Conservation (phyloP, 345 rosid species). For the Carallia pectinifolia region DNA sequence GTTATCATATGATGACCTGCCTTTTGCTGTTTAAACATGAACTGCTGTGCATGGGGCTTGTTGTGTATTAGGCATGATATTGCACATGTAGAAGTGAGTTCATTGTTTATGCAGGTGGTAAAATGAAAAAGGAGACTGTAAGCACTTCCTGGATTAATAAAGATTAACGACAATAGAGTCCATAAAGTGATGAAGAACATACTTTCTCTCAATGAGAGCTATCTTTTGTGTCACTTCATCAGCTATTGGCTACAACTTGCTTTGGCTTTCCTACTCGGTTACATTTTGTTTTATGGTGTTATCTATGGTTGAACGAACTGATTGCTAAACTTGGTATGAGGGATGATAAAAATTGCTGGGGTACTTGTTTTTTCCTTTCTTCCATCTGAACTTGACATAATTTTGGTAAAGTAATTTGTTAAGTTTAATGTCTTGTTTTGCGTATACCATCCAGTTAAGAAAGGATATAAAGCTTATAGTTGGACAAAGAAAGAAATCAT, state of each 20-base stretch:
- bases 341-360: conserved; percentile 33
- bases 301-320: conserved; percentile 32
- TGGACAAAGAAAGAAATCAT: conserved; percentile 73
- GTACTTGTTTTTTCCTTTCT: conserved; percentile 25
- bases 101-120: conserved; percentile 62
- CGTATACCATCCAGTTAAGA: conserved; percentile 66
- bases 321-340: conserved; percentile 28
- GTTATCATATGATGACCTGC: neutral
- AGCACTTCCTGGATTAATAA: conserved; percentile 48
- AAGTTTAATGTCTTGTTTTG: conserved; percentile 65
- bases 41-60: conserved; percentile 14
- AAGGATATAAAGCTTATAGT: conserved; percentile 65
- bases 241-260: conserved; percentile 32
- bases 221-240: conserved; percentile 37
- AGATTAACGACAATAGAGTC: conserved; percentile 42
- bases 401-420: conserved; percentile 28
- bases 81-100: conserved; percentile 21
- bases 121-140: conserved; percentile 51
- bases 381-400: conserved; percentile 19
- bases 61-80: conserved; percentile 20
- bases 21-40: conserved; percentile 11
- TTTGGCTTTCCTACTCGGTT: conserved; percentile 28
- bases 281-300: conserved; percentile 35
- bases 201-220: conserved; percentile 40
- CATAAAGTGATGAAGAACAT: conserved; percentile 51